phyloP scores from a whole-genome alignment of 257 asterid species.

The Gardenia jasminoides region DNA sequence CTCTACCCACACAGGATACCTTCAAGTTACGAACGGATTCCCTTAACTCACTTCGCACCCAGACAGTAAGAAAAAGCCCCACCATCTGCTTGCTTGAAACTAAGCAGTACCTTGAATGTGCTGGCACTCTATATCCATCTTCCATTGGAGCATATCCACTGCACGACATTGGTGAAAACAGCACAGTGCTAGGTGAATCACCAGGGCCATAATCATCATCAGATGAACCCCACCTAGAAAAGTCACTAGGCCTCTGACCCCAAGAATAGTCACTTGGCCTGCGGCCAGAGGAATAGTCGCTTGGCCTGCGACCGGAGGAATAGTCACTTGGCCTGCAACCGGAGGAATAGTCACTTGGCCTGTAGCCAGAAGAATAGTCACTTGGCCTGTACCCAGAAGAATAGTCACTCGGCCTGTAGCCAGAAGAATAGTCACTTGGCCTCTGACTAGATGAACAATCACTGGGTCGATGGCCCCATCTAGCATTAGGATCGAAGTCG shows the following conservation, averaged over 20 bases:
- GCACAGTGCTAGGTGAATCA: slow-evolving; percentile 88
- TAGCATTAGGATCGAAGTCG: slow-evolving; percentile 49
- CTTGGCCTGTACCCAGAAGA: slow-evolving; percentile 61
- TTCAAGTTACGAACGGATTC: slow-evolving; percentile 84
- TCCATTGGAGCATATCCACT: slow-evolving; percentile 51
- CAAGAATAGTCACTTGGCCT: slow-evolving; percentile 54
- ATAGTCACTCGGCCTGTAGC: slow-evolving; percentile 70
- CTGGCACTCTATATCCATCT: slow-evolving; percentile 40
- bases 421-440: slow-evolving; percentile 70
- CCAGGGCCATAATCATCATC: slow-evolving; percentile 82
- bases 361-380: slow-evolving; percentile 66
- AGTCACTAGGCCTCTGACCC: slow-evolving; percentile 81
- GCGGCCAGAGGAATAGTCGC: slow-evolving; percentile 91
- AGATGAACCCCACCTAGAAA: slow-evolving; percentile 80
- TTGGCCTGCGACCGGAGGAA: slow-evolving; percentile 73
- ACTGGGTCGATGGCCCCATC: slow-evolving; percentile 73
- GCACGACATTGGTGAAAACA: slow-evolving; percentile 66
- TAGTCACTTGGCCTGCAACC: slow-evolving; percentile 83
- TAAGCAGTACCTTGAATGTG: slow-evolving; percentile 64
- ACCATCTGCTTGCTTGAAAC: slow-evolving; percentile 99
- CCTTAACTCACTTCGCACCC: slow-evolving; percentile 90
- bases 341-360: slow-evolving; percentile 75
- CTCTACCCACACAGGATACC: slow-evolving; percentile 94
- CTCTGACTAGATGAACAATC: slow-evolving; percentile 63
- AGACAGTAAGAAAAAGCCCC: slow-evolving; percentile 83